Conservation (phyloP, 73 alveolate genomes). For the Urostyla sp. region DNA sequence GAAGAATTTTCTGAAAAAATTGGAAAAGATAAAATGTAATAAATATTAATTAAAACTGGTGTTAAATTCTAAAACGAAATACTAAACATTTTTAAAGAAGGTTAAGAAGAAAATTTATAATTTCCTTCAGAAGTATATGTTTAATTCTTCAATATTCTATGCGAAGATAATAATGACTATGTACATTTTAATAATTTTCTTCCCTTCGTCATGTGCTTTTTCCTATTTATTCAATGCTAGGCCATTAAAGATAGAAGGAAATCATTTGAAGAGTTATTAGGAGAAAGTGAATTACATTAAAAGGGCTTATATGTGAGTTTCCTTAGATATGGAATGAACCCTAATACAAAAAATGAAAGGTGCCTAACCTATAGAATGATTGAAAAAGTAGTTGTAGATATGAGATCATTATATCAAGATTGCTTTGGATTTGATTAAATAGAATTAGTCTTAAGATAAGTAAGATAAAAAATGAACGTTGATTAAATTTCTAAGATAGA, state of each 20-base stretch:
- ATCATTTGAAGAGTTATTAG: constrained; percentile 16
- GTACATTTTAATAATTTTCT: constrained; percentile 46
- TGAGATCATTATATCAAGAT: constrained; percentile 37
- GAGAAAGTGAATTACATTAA: constrained; percentile 21
- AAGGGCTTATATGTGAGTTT: constrained; percentile 17
- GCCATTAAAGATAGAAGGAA: constrained; percentile 36
- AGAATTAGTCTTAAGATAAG: constrained; percentile 52
- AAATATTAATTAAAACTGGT: not conserved
- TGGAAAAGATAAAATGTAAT: constrained; percentile 23
- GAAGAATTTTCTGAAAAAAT: constrained; percentile 22
- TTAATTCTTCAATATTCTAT: constrained; percentile 16
- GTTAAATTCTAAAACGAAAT: constrained; percentile 29
- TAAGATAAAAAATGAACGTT: constrained; percentile 45
- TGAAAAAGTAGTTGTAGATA: constrained; percentile 48
- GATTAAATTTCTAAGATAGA: constrained; percentile 54
- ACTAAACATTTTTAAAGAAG: constrained; percentile 26
- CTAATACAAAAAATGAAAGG: not conserved
- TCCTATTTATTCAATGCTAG: constrained; percentile 17
- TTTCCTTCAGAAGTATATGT: constrained; percentile 56
- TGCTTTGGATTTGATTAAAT: constrained; percentile 56
- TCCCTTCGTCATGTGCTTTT: constrained; percentile 43
- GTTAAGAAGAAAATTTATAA: constrained; percentile 5
- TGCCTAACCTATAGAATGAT: constrained; percentile 45
- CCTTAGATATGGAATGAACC: constrained; percentile 30
- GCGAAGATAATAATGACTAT: constrained; percentile 43